These are phyloP conservation scores for Auricularia sp. DNA, from an alignment of 768 basidiomycete genomes.

Conservation along the genomic window DNA sequence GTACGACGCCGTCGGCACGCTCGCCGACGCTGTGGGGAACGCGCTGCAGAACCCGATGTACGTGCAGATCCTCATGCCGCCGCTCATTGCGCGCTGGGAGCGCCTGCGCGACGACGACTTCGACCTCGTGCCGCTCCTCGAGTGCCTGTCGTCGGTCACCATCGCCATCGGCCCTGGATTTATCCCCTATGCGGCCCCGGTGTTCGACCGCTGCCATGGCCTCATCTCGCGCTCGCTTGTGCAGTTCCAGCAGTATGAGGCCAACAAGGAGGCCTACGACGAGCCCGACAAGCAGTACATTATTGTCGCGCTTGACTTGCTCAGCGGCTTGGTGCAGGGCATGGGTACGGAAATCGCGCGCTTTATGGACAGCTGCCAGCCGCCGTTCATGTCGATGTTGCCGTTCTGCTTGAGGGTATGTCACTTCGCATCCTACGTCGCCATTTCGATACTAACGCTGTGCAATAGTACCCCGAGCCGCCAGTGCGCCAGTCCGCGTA, in stretches of 20 bases:
- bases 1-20: slow-evolving; percentile 96
- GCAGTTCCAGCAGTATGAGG: slow-evolving; percentile 78
- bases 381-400: slow-evolving; percentile 70
- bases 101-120: slow-evolving; percentile 84
- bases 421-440: not conserved
- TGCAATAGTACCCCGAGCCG: slow-evolving; percentile 70
- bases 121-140: slow-evolving; percentile 87
- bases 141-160: slow-evolving; percentile 97
- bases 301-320: slow-evolving; percentile 92
- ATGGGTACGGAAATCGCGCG: slow-evolving; percentile 69
- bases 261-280: slow-evolving; percentile 73
- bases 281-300: slow-evolving; percentile 97
- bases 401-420: slow-evolving; percentile 72
- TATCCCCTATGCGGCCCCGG: slow-evolving; percentile 75
- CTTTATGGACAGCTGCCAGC: slow-evolving; percentile 58
- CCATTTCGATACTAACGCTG: not conserved
- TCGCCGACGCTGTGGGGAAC: slow-evolving; percentile 90
- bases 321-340: slow-evolving; percentile 93
- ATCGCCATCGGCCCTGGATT: slow-evolving; percentile 91
- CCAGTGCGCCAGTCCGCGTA: slow-evolving; percentile 94
- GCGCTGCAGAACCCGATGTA: slow-evolving; percentile 77
- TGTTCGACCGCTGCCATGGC: slow-evolving; percentile 83
- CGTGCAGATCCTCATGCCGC: slow-evolving; percentile 95
- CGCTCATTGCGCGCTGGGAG: slow-evolving; percentile 82
- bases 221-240: slow-evolving; percentile 77